phyloP scores from a whole-genome alignment of 768 basidiomycete genomes.

The Leccinum ochraceum region DNA sequence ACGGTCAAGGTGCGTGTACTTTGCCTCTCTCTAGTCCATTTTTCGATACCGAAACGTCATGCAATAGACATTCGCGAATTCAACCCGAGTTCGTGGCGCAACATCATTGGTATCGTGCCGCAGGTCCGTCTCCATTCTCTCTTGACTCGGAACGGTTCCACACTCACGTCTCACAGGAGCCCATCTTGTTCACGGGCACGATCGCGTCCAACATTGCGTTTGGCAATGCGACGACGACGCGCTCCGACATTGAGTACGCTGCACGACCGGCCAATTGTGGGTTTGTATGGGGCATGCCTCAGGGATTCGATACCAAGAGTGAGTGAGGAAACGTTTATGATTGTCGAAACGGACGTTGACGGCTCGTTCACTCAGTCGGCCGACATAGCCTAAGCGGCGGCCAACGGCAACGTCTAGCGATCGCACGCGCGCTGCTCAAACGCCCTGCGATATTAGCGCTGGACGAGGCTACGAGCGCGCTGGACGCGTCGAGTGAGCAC shows the following conservation, averaged over 20 bases:
- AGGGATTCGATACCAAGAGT: conserved; percentile 94
- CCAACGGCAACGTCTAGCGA: conserved; percentile 79
- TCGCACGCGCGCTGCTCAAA: conserved; percentile 84
- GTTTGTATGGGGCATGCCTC: conserved; percentile 92
- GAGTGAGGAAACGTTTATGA: conserved; percentile 26
- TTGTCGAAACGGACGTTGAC: neutral
- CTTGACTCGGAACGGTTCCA: too few relatives aligned
- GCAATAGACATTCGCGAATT: too few relatives aligned
- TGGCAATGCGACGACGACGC: conserved; percentile 71
- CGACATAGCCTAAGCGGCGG: conserved; percentile 51
- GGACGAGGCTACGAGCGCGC: conserved; percentile 87
- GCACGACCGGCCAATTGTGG: conserved; percentile 94
- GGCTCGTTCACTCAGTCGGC: conserved; percentile 17
- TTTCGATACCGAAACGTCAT: conserved; percentile 12
- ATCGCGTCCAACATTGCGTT: conserved; percentile 96
- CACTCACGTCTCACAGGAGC: conserved; percentile 46
- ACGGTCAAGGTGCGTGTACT: conserved; percentile 62
- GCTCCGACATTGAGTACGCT: conserved; percentile 83
- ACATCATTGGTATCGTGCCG: too few relatives aligned
- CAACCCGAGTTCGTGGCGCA: too few relatives aligned
- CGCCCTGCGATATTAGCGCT: conserved; percentile 86
- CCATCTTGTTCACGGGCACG: conserved; percentile 87
- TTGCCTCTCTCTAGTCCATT: neutral
- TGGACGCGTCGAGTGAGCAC: conserved; percentile 88
- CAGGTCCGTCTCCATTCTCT: neutral